Evolutionary conservation across 192 early-diverging fungal genomes (phyloP), one percentile per base, ranked within the genome.

Genomic region (Bifiguratus adelaidae): DNA sequence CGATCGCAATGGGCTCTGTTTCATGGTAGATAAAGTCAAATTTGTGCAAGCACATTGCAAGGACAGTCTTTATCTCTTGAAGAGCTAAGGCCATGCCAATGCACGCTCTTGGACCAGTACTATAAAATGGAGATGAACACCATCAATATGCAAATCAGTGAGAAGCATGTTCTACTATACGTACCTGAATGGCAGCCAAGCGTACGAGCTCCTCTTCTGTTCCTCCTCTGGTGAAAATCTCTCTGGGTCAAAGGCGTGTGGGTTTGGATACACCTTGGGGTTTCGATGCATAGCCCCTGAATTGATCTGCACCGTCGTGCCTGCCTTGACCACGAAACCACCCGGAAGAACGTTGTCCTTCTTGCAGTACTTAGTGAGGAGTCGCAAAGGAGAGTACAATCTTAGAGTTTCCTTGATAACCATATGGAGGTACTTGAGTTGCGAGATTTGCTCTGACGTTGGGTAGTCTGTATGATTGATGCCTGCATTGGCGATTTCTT

Each of bases 31-130:
- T 38, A 40, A 77, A 69, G 15, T 60, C 43, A 44, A 70, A 81
- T 2, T 41, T 41, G 21, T 60, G 61, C 28, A 81, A 50, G 20
- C 76, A 35, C 46, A 60, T 65, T 11, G 64, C 70, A n/a, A 73
- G 32, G 9, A 76, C 66, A 9, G 75, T 72, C 34, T 69, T 74
- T 7, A 69, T 66, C 52, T 81, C 78, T 55, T 70, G 57, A 27
- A 81, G 30, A 26, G 78, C 73, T 56, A 81, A 71, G 38, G 67
- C 68, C 36, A 70, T 55, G n/a, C 78, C 78, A 41, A 81, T 71
- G 42, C 78, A 81, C 4, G 58, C 53, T 11, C 76, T 61, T 15
- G 55, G 55, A 26, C 74, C 71, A 12, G 30, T 32, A 33, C 8
- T 33, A 9, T n/a, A 33, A 33, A 9, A 33, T 33, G 8, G 32